A percentile compares a stretch with the other conserved stretches of the same genome.
Conservation (phyloP, 2,329 filamentous ascomycete species). For the Fusarium sp. region DNA sequence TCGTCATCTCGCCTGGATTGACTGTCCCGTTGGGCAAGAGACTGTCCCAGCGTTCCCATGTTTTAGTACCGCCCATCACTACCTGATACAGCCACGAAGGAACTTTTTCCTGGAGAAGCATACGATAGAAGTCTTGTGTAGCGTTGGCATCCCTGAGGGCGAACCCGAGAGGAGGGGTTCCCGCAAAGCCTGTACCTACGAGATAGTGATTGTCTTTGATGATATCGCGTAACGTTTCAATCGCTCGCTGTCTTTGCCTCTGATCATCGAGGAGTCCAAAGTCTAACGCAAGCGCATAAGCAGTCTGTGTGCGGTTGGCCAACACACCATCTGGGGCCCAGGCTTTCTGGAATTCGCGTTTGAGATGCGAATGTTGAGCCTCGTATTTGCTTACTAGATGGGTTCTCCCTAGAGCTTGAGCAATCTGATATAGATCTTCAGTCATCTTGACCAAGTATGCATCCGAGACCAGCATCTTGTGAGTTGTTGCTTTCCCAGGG, state of each 20-base stretch:
- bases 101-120: slow-evolving; percentile 58
- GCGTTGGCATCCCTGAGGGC: slow-evolving; percentile 37
- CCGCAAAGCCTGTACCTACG: slow-evolving; percentile 55
- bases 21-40: slow-evolving; percentile 56
- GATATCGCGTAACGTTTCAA: slow-evolving; percentile 45
- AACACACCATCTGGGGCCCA: slow-evolving; percentile 50
- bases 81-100: slow-evolving; percentile 63
- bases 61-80: slow-evolving; percentile 58
- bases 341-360: slow-evolving; percentile 44
- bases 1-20: slow-evolving; percentile 61
- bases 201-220: slow-evolving; percentile 51
- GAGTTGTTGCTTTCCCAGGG: slow-evolving; percentile 53
- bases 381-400: slow-evolving; percentile 41
- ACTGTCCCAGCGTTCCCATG: slow-evolving; percentile 64
- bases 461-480: slow-evolving; percentile 55
- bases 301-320: slow-evolving; percentile 55
- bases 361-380: slow-evolving; percentile 35
- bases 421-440: slow-evolving; percentile 50
- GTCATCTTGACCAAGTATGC: slow-evolving; percentile 59
- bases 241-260: slow-evolving; percentile 33
- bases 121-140: slow-evolving; percentile 55
- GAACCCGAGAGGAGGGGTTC: slow-evolving; percentile 7
- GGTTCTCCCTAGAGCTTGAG: slow-evolving; percentile 45
- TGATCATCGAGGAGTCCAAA: slow-evolving; percentile 50
- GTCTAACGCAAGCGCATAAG: slow-evolving; percentile 51